Evolutionary conservation across 306 rosid species (phyloP), one percentile per base, ranked within the genome.

Genomic region (Boehmeria nivea): DNA sequence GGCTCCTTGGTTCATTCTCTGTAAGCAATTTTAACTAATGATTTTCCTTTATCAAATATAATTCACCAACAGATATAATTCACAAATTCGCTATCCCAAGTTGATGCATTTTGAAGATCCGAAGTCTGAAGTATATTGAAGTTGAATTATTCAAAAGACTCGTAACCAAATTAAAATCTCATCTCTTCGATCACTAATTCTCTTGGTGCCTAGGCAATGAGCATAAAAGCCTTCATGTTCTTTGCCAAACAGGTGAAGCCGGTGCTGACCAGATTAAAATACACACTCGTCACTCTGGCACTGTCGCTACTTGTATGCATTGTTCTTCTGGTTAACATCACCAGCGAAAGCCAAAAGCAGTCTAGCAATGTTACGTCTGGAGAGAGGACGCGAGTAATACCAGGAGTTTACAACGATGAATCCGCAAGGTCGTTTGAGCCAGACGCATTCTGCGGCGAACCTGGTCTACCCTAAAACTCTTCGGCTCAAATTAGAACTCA

Each of bases 371-470:
- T 44, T 42, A 24, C 65, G 62, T 71, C 76, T 36, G 85, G 66
- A 42, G 75, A 71, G 15, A 72, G 72, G 38, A 64, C 47, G 65
- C 45, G 91, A 56, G 89, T 87, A 17, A 66, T 91, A 39, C 94
- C 81, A 43, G 98, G 98, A 28, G 83, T 76, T 74, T 87, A 91
- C 74, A 91, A 28, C 37, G 96, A 91, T 38, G 91, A 87, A 39
- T 80, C 98, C 64, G 98, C 98, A 28, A 82, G 84, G 63, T 74
- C 90, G 7, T 91, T 87, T 45, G 98, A 91, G 73, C 98, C 98
- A 2, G 98, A 91, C 12, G 96, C 95, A n/a, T 91, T 91, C 56
- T 75, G 94, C 50, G 98, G 87, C 19, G 95, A 90, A 43, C 65
- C 77, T 67, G 80, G 66, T 65, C 79, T 64, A 65, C 79, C 74